These are phyloP conservation scores for Carex parvula DNA, from an alignment of 176 grass and related monocot species.

Conservation along the genomic window DNA sequence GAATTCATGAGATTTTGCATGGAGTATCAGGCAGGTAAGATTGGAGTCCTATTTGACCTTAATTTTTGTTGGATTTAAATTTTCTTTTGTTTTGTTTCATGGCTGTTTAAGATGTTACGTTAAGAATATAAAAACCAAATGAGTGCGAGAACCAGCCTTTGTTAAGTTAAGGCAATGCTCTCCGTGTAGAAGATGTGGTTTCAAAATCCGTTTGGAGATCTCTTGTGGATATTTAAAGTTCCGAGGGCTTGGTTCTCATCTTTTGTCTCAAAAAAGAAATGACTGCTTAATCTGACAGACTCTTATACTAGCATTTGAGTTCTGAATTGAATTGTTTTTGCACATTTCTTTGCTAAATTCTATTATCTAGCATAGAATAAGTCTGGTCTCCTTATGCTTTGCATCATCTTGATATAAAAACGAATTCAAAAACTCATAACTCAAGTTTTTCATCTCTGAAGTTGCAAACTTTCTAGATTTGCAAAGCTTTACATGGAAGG, in stretches of 20 bases:
- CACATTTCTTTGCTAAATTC: background rate
- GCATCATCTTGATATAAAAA: background rate
- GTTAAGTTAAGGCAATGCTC: too few relatives aligned
- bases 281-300: background rate
- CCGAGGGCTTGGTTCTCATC: too few relatives aligned
- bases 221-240: too few relatives aligned
- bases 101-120: background rate
- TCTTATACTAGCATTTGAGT: background rate
- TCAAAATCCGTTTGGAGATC: too few relatives aligned
- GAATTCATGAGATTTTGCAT: conserved; percentile 66
- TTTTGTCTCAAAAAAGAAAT: background rate
- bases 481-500: conserved; percentile 64
- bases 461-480: conserved; percentile 24
- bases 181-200: too few relatives aligned
- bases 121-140: background rate
- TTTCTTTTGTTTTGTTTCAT: background rate
- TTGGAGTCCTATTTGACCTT: background rate
- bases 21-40: conserved; percentile 40
- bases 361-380: background rate
- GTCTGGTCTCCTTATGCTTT: background rate
- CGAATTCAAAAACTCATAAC: background rate
- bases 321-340: background rate
- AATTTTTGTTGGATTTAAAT: background rate
- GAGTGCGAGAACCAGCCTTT: background rate
- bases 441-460: conserved; percentile 1